These are phyloP conservation scores for Colletotrichum sp. DNA, from an alignment of 2,329 filamentous ascomycete genomes.

Conservation along the genomic window DNA sequence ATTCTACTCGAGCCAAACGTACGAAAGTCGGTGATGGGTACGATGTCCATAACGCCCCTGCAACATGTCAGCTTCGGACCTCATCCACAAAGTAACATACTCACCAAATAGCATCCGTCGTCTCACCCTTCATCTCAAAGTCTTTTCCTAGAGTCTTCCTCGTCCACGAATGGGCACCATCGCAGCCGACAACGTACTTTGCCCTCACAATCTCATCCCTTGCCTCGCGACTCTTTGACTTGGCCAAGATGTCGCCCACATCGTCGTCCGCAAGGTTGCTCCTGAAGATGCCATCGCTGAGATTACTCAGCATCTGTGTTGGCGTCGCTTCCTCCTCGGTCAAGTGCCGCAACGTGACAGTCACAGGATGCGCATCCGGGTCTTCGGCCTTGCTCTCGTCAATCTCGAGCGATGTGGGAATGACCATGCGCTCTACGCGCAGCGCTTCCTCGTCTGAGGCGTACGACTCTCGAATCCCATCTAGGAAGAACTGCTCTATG, in stretches of 20 bases:
- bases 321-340: conserved; percentile 63
- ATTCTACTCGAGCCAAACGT: not conserved
- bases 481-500: conserved; percentile 70
- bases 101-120: conserved; percentile 51
- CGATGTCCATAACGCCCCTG: conserved; percentile 42
- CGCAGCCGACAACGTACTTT: conserved; percentile 71
- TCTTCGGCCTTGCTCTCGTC: conserved; percentile 56
- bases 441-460: conserved; percentile 41
- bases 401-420: conserved; percentile 61
- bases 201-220: conserved; percentile 49
- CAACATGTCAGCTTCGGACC: not conserved
- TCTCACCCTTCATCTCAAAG: conserved; percentile 60
- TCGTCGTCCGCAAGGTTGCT: conserved; percentile 66
- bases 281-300: conserved; percentile 60
- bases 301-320: conserved; percentile 27
- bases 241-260: conserved; percentile 39
- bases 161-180: conserved; percentile 72
- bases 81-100: not conserved
- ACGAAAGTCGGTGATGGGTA: conserved; percentile 52
- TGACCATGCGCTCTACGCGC: conserved; percentile 62
- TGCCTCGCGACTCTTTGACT: conserved; percentile 34
- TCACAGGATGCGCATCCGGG: conserved; percentile 62
- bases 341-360: conserved; percentile 62
- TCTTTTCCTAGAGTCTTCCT: conserved; percentile 55
- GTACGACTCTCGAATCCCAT: conserved; percentile 60